phyloP scores from a whole-genome alignment of 2,329 filamentous ascomycete genomes.

The Dactylellina parvicollis region DNA sequence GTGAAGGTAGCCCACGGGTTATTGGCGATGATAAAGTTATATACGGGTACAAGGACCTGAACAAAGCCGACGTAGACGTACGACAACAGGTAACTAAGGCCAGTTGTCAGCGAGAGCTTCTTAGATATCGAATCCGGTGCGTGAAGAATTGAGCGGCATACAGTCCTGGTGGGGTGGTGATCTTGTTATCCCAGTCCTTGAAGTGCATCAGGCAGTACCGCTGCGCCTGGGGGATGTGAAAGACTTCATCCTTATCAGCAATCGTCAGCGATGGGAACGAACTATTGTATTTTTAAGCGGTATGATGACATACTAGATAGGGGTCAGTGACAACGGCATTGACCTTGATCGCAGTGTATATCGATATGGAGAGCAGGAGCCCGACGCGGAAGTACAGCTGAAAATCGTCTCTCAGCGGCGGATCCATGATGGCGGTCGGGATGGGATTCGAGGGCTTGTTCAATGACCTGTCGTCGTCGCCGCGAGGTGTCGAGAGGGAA shows the following conservation, averaged over 20 bases:
- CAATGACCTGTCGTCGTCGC: slow-evolving; percentile 2
- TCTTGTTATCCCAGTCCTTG: slow-evolving; percentile 89
- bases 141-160: slow-evolving; percentile 62
- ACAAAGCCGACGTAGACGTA: slow-evolving; percentile 60
- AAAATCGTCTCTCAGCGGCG: slow-evolving; percentile 41
- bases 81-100: slow-evolving; percentile 62
- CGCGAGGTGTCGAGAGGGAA: not conserved
- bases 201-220: slow-evolving; percentile 81
- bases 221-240: slow-evolving; percentile 91
- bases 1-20: slow-evolving; percentile 16
- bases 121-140: not conserved
- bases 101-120: slow-evolving; percentile 5
- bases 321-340: slow-evolving; percentile 63
- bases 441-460: slow-evolving; percentile 4
- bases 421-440: slow-evolving; percentile 34
- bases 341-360: slow-evolving; percentile 58
- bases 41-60: slow-evolving; percentile 52
- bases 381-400: slow-evolving; percentile 39
- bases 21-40: slow-evolving; percentile 26
- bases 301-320: slow-evolving; percentile 64
- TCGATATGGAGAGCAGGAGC: slow-evolving; percentile 31
- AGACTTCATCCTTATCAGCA: slow-evolving; percentile 76
- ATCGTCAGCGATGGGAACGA: slow-evolving; percentile 22
- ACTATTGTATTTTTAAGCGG: not conserved
- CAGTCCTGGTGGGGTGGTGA: slow-evolving; percentile 93